phyloP scores from a whole-genome alignment of 768 basidiomycete species.

The Tricholomella constricta region DNA sequence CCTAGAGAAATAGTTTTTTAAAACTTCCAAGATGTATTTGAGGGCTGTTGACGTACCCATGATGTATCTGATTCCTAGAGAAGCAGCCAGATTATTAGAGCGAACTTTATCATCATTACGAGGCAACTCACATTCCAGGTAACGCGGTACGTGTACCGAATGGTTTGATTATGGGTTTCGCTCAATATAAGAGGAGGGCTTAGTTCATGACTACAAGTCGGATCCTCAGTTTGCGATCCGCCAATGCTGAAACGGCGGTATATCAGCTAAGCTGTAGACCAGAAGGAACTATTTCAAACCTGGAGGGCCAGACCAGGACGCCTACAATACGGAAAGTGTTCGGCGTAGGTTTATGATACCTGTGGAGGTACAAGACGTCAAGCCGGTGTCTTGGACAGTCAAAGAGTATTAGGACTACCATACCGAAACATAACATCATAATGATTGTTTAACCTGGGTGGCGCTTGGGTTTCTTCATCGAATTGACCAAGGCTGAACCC shows the following conservation, averaged over 20 bases:
- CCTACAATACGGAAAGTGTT: constrained; percentile 87
- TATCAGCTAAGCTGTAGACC: neutral
- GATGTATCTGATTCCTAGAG: constrained; percentile 79
- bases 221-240: constrained; percentile 50
- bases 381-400: neutral
- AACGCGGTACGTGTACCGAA: constrained; percentile 88
- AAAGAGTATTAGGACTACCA: neutral
- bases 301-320: constrained; percentile 78
- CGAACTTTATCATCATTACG: neutral
- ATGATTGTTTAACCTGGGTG: constrained; percentile 86
- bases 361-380: constrained; percentile 30
- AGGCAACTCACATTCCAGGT: constrained; percentile 72
- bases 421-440: constrained; percentile 84
- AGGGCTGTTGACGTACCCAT: constrained; percentile 53
- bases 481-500: constrained; percentile 91
- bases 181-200: constrained; percentile 55
- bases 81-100: neutral
- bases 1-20: constrained; percentile 53
- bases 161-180: constrained; percentile 58
- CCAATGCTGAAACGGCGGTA: constrained; percentile 52
- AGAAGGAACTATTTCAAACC: constrained; percentile 26
- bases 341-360: constrained; percentile 77
- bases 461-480: constrained; percentile 54
- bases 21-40: neutral
- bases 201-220: constrained; percentile 53